Percentiles rank a stretch among this genome's conserved stretches.
phyloP scores from a whole-genome alignment of 2,329 filamentous ascomycete genomes.

The Parafenestella ontariensis region DNA sequence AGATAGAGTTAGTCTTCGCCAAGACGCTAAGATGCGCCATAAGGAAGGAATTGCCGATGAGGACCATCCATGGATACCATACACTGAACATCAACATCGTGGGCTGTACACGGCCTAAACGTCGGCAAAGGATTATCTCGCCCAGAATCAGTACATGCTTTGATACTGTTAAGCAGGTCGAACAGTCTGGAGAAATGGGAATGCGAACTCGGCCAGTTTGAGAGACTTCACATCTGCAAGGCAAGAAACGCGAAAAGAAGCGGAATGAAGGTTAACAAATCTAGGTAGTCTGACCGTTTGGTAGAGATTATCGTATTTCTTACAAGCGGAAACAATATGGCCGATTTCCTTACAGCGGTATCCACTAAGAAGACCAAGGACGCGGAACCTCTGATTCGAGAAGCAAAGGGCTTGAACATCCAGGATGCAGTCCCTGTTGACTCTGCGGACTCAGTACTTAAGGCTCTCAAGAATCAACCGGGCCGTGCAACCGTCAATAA shows the following conservation, averaged over 20 bases:
- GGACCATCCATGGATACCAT: conserved; percentile 12
- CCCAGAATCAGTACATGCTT: background rate
- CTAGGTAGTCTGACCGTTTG: background rate
- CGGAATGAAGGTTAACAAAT: background rate
- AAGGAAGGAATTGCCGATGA: conserved; percentile 34
- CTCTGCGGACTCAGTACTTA: conserved; percentile 61
- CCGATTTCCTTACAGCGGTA: conserved; percentile 58
- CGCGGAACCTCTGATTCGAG: conserved; percentile 21
- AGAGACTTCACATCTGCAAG: background rate
- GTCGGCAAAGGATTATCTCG: background rate
- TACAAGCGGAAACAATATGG: conserved; percentile 47
- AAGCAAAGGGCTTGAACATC: conserved; percentile 17
- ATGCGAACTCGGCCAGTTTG: background rate
- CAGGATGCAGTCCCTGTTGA: conserved; percentile 25
- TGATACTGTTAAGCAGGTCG: background rate
- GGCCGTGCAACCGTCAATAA: conserved; percentile 63
- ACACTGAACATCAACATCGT: conserved; percentile 1
- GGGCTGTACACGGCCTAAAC: background rate
- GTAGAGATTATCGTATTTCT: background rate
- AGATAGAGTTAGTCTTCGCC: conserved; percentile 7
- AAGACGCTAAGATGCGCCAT: conserved; percentile 33
- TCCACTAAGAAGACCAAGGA: conserved; percentile 45
- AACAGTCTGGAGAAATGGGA: background rate
- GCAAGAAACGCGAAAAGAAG: background rate
- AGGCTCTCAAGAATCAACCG: conserved; percentile 68